These are phyloP conservation scores for Fraxinus dipetala DNA, from an alignment of 305 asterid genomes.

Conservation along the genomic window DNA sequence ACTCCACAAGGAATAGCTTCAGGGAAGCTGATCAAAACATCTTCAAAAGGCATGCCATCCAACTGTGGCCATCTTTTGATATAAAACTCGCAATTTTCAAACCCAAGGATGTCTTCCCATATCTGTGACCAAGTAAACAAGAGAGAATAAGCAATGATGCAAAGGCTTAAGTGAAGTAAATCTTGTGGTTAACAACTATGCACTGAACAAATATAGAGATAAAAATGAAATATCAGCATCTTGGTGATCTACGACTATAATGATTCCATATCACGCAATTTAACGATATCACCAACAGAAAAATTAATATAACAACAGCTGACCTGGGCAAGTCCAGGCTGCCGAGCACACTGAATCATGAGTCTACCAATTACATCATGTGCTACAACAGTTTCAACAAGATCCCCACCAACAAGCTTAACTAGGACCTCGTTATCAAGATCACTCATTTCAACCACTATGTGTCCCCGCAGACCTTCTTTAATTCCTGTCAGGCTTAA, in stretches of 20 bases:
- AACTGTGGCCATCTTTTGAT: conserved; percentile 82
- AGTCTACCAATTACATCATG: conserved; percentile 93
- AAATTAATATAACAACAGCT: conserved; percentile 21
- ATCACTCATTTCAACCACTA: conserved; percentile 90
- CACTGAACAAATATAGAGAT: not conserved
- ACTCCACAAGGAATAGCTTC: conserved; percentile 94
- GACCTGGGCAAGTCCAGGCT: conserved; percentile 98
- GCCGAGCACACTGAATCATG: conserved; percentile 96
- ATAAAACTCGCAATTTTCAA: conserved; percentile 89
- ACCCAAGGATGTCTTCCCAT: conserved; percentile 97
- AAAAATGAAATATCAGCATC: not conserved
- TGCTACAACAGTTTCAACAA: conserved; percentile 94
- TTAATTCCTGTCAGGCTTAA: conserved; percentile 91
- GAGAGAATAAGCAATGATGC: conserved; percentile 15
- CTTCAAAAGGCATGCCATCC: conserved; percentile 83
- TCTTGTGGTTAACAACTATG: not conserved
- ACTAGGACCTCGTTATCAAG: conserved; percentile 91
- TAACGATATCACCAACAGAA: not conserved
- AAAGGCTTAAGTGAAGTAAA: conserved; percentile 17
- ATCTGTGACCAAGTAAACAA: conserved; percentile 47
- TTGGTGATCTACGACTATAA: not conserved
- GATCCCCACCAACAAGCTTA: conserved; percentile 88
- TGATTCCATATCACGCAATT: conserved; percentile 8
- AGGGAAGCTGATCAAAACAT: conserved; percentile 81
- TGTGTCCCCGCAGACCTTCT: conserved; percentile 83